Conservation (phyloP, 1,284 basidiomycete genomes). For the Rhodotorula sp. region DNA sequence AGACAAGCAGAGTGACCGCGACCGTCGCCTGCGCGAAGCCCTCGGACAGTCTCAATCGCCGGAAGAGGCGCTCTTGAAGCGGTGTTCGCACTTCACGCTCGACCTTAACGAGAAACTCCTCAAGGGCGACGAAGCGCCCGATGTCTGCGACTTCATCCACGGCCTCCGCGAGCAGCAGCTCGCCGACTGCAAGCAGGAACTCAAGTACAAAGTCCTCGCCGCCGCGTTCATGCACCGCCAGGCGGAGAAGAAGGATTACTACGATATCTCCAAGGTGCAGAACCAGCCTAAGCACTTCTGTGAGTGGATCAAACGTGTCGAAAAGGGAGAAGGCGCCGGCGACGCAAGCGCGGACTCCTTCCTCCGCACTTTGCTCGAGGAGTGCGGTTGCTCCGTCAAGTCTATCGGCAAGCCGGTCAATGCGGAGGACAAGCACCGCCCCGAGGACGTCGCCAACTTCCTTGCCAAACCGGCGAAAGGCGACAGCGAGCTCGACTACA, state of each 20-base stretch:
- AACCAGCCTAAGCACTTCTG: not conserved
- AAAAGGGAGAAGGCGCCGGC: constrained; percentile 11
- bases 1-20: constrained; percentile 86
- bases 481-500: not conserved
- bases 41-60: constrained; percentile 76
- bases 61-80: constrained; percentile 71
- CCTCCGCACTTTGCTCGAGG: constrained; percentile 63
- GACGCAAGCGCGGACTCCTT: constrained; percentile 54
- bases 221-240: constrained; percentile 58
- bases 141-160: constrained; percentile 87
- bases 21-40: constrained; percentile 78
- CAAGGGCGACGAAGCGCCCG: constrained; percentile 51
- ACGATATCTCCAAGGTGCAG: not conserved
- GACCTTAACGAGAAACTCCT: constrained; percentile 57
- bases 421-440: constrained; percentile 5
- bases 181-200: constrained; percentile 72
- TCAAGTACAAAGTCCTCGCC: constrained; percentile 64
- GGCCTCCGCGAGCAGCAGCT: constrained; percentile 75
- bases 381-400: constrained; percentile 65
- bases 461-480: not conserved
- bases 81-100: constrained; percentile 89
- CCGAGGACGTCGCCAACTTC: not conserved
- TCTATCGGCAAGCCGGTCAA: constrained; percentile 3
- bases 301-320: constrained; percentile 1
- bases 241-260: constrained; percentile 32